These are phyloP conservation scores for Podospora comata DNA, from an alignment of 495 filamentous ascomycete species.

Conservation along the genomic window DNA sequence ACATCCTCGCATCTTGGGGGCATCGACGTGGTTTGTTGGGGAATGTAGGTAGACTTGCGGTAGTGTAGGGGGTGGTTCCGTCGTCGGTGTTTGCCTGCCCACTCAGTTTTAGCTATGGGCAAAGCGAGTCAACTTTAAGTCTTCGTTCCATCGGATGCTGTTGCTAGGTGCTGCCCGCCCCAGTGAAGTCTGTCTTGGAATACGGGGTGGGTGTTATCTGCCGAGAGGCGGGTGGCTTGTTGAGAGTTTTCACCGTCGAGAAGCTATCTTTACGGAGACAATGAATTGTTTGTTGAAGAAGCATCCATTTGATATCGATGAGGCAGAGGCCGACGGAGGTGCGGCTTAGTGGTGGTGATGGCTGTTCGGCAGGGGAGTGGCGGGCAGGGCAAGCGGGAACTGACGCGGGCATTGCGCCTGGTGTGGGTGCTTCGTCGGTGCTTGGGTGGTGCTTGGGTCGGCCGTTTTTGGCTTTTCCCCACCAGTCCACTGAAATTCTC, in stretches of 20 bases:
- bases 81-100: background rate
- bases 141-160: background rate
- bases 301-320: too few relatives aligned
- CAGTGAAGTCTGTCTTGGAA: background rate
- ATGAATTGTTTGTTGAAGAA: too few relatives aligned
- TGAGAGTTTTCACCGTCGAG: background rate
- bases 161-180: background rate
- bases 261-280: background rate
- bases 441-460: constrained; percentile 14
- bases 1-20: background rate
- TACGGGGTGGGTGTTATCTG: background rate
- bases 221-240: background rate
- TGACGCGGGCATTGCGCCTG: constrained; percentile 22
- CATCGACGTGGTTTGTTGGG: background rate
- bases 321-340: too few relatives aligned
- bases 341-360: background rate
- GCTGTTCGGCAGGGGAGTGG: constrained; percentile 6
- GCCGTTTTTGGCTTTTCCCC: constrained; percentile 32
- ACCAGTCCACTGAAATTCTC: constrained; percentile 34
- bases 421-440: background rate
- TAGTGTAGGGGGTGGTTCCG: background rate
- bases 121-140: background rate
- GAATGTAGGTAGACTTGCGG: background rate
- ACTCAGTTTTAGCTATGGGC: background rate
- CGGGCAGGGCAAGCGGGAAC: constrained; percentile 13